Percentiles rank a stretch among this genome's conserved stretches.
Evolutionary conservation across 1,284 basidiomycete species (phyloP).

Genomic region (Marasmius sp.): DNA sequence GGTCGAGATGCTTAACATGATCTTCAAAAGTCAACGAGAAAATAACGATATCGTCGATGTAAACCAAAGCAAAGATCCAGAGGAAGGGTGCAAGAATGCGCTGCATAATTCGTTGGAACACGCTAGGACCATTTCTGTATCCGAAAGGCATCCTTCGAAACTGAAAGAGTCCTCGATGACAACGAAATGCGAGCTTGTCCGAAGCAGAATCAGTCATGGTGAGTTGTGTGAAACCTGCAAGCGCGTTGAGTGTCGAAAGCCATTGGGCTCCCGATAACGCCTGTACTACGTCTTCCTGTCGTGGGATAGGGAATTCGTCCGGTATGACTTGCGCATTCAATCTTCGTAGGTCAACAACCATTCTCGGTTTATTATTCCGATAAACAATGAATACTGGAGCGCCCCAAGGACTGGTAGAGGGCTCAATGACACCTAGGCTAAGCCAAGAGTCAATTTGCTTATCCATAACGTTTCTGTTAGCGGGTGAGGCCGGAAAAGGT

Average conservation of each 20-base stretch:
- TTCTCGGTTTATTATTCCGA: conserved; percentile 24
- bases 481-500: conserved; percentile 24
- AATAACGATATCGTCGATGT: conserved; percentile 15
- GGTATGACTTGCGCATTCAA: conserved; percentile 25
- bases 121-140: conserved; percentile 24
- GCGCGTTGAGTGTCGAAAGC: conserved; percentile 25
- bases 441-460: conserved; percentile 25
- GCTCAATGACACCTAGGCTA: conserved; percentile 25
- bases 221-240: conserved; percentile 28
- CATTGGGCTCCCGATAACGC: conserved; percentile 22
- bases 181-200: conserved; percentile 26
- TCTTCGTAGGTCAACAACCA: conserved; percentile 25
- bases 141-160: conserved; percentile 31
- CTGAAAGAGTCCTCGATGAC: conserved; percentile 27
- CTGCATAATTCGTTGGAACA: conserved; percentile 16
- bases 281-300: conserved; percentile 27
- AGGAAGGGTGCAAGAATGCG: conserved; percentile 8
- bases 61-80: conserved; percentile 11
- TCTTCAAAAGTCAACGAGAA: conserved; percentile 2
- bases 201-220: conserved; percentile 18
- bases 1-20: too few species aligned
- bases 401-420: conserved; percentile 28
- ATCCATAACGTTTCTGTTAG: conserved; percentile 27
- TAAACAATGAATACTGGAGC: conserved; percentile 25
- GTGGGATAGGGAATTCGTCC: conserved; percentile 28